These are phyloP conservation scores for Hyaloperonospora brassicae DNA, from an alignment of 352 stramenopile genomes.

Conservation along the genomic window DNA sequence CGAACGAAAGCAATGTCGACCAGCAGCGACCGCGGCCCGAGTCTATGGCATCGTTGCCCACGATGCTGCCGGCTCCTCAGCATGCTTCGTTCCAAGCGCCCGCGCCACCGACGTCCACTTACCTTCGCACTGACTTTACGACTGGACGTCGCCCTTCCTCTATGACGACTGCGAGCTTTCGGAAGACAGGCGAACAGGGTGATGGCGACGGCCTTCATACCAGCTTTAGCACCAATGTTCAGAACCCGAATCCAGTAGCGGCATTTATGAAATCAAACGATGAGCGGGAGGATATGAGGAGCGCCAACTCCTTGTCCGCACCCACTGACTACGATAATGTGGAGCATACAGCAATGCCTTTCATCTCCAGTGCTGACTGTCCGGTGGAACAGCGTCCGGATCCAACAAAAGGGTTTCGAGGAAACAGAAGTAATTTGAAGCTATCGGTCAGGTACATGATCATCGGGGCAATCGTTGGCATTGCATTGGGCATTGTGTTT, in stretches of 20 bases:
- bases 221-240: constrained; percentile 35
- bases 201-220: constrained; percentile 31
- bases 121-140: constrained; percentile 39
- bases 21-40: constrained; percentile 2
- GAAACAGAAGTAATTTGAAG: constrained; percentile 37
- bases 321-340: constrained; percentile 36
- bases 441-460: constrained; percentile 53
- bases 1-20: neutral
- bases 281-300: constrained; percentile 3
- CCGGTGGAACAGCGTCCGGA: constrained; percentile 15
- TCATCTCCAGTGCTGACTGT: constrained; percentile 27
- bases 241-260: constrained; percentile 14
- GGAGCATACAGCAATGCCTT: constrained; percentile 26
- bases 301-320: constrained; percentile 9
- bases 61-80: constrained; percentile 24
- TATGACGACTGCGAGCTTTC: constrained; percentile 2
- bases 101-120: constrained; percentile 24
- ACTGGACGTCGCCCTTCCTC: constrained; percentile 10
- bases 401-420: constrained; percentile 25
- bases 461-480: constrained; percentile 39
- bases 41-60: constrained; percentile 24
- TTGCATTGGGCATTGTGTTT: constrained; percentile 47
- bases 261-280: constrained; percentile 19
- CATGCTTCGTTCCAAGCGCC: constrained; percentile 14
- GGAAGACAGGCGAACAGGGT: constrained; percentile 8